Base-by-base conservation (phyloP, 768 basidiomycete genomes). In the Melanogaster broomeanus region DNA sequence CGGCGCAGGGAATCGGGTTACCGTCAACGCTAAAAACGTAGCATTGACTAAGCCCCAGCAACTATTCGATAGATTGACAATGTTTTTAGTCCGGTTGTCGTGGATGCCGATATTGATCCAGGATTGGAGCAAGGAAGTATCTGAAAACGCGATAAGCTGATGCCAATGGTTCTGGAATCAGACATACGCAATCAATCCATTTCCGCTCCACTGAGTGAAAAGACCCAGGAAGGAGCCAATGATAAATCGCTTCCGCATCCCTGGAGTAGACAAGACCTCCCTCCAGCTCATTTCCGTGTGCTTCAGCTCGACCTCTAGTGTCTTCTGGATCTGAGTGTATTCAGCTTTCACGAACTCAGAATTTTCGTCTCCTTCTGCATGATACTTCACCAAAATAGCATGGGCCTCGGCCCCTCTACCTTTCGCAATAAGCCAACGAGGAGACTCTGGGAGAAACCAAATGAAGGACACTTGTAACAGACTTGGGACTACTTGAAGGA, bases 371-470 rank as follows among this genome's bases (percentile, higher is more conserved):
- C 83, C 82, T 48, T 85, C 83, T 0, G 79, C 83, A 55, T 85
- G 83, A 47, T 84, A 85, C 50, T 79, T 82, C 16, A 67, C 74
- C 21, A 85, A 70, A 39, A 81, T 72, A 1, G 61, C 67, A 45
- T 67, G 63, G 0, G 81, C 82, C 52, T 83, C 80, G 1, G 72
- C 72, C 64, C n/a, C 64, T 15, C 82, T 75, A 24, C 83, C 82
- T 45, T 77, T 78, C 3, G 81, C 77, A 27, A 85, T 71, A 5
- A 86, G 74, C 83, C 83, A 86, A 34, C 82, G 77, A 15, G 85
- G 85, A 11, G 82, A 84, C 59, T 87, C 85, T 3, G 83, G 83
- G 15, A 85, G 68, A 60, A 82, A 79, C 61, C 67, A 77, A 46
- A 86, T 73, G 64, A 87, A 82, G 27, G 55, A 51, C 39, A 85